These are phyloP conservation scores for Rhodosporidiobolus odoratus DNA, from an alignment of 768 basidiomycete genomes.

Conservation along the genomic window DNA sequence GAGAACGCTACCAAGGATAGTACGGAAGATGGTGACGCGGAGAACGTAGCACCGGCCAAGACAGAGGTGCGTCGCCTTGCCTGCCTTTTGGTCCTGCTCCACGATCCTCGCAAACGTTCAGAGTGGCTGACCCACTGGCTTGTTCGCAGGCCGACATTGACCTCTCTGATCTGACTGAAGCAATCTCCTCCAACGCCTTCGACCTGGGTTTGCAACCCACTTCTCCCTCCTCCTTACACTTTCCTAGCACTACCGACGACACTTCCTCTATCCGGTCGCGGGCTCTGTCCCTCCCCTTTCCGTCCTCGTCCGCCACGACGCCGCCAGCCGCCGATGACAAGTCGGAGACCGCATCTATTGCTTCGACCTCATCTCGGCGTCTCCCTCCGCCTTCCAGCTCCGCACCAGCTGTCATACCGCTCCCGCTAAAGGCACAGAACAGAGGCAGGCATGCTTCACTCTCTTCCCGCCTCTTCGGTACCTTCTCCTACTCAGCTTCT, in stretches of 20 bases:
- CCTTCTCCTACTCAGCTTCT: background rate
- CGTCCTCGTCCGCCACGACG: background rate
- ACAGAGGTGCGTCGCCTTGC: background rate
- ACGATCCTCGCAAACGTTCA: background rate
- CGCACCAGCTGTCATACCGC: background rate
- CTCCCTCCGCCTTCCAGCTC: background rate
- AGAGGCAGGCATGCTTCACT: slow-evolving; percentile 29
- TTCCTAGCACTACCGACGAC: background rate
- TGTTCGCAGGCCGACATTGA: slow-evolving; percentile 29
- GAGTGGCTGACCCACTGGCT: no score
- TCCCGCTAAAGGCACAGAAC: background rate
- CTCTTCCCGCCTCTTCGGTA: slow-evolving; percentile 32
- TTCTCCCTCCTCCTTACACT: background rate
- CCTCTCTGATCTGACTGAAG: slow-evolving; percentile 32
- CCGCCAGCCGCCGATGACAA: background rate
- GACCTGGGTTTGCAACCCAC: slow-evolving; percentile 9
- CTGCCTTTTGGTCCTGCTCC: no score
- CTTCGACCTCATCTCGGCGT: background rate
- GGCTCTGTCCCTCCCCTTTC: background rate
- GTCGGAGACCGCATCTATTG: background rate
- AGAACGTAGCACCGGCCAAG: background rate
- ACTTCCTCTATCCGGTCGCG: slow-evolving; percentile 1
- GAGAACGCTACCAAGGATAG: no score
- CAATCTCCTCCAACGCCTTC: slow-evolving; percentile 36
- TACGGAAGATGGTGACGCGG: background rate